Base-by-base conservation (phyloP, 2,329 filamentous ascomycete species). In the Bipolaris bicolor region DNA sequence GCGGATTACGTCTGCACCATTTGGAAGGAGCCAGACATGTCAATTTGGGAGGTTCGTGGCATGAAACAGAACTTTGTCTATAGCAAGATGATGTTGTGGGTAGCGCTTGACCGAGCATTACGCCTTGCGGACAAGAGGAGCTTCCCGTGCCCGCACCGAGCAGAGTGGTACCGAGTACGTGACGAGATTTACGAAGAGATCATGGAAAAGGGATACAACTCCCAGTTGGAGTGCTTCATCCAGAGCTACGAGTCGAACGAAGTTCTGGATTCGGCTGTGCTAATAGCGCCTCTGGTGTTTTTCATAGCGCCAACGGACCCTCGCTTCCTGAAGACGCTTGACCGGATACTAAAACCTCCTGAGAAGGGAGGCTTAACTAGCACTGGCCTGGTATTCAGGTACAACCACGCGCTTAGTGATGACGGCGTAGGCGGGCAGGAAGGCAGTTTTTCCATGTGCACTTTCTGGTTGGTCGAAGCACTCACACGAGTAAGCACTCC, bases 71-170 rank as follows among this genome's bases (percentile, higher is more conserved):
- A 91, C 68, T 93, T 92, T 64, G 86, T 88, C 13, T 93, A 92
- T 76, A 90, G 88, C n/a, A 91, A 92, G 71, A 83, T 93, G 62
- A 90, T 92, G 87, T 82, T 93, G 20, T 93, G 90, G 90, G 90
- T 93, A 3, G 89, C 90, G 16, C 86, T 93, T 61, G 90, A 93
- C 71, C 86, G 90, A 5, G 90, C 88, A 9, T 77, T 92, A 11
- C 88, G 90, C 1, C 83, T 92, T 0, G 82, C 88, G 3, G 89
- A 92, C 16, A 93, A 92, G 76, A 81, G 90, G 52, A 89, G 87
- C 65, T 83, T 93, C 20, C 90, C 90, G 0, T 92, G 90, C 60
- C 90, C 89, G 1, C 88, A 89, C 66, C 83, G 89, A 3, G 74
- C 72, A 39, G 82, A 84, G 48, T 93, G 90, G 90, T 77, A 89